Conservation (phyloP, 148 eudicot species). For the Salicornia ramosissima region DNA sequence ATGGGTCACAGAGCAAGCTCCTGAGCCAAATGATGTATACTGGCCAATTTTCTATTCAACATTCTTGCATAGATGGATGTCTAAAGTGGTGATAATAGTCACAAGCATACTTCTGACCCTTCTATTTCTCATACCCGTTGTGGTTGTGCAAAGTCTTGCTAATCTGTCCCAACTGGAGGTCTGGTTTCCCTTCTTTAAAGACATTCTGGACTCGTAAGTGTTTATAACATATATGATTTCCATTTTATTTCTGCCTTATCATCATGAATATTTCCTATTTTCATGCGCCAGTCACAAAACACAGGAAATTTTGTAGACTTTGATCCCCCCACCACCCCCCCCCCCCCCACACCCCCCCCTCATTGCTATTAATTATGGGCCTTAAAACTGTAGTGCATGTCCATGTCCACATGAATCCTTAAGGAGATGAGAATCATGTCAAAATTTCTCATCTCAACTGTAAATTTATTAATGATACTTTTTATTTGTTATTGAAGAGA, state of each 20-base stretch:
- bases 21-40: constrained; percentile 72
- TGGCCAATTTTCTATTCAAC: constrained; percentile 75
- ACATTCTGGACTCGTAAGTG: constrained; percentile 44
- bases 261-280: neutral
- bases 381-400: neutral
- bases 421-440: neutral
- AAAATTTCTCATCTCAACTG: neutral
- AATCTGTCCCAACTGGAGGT: constrained; percentile 57
- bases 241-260: neutral
- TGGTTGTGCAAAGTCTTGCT: constrained; percentile 68
- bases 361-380: neutral
- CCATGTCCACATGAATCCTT: neutral
- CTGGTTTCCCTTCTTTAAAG: constrained; percentile 54
- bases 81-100: constrained; percentile 47
- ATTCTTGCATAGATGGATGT: constrained; percentile 60
- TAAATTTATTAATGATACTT: too few relatives aligned
- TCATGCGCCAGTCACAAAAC: neutral
- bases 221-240: neutral
- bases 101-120: constrained; percentile 44
- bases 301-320: neutral
- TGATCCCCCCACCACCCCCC: too few relatives aligned
- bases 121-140: constrained; percentile 63
- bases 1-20: constrained; percentile 71
- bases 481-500: too few relatives aligned
- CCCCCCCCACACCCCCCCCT: too few relatives aligned